Base-by-base conservation (phyloP, 1,139 yeast genomes). In the Debaryomyces sp. region DNA sequence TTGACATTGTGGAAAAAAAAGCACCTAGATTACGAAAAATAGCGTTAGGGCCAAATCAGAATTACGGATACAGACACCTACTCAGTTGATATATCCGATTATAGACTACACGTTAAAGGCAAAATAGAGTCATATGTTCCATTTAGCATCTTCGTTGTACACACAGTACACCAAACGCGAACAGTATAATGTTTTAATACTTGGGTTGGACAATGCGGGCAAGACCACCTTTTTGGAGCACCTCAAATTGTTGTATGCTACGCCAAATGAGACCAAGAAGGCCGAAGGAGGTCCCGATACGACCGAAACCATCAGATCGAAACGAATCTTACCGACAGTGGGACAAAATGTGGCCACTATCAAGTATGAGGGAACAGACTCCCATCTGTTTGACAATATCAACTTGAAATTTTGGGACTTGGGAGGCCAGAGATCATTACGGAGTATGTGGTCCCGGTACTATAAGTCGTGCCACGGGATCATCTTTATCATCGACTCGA, bases 201-300 rank as follows among this genome's bases (percentile, higher is more conserved):
- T 94, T 27, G 99, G 99, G 15, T 78, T 94, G 41, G 98, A 94
- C 67, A 91, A 92, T 72, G 97, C 98, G 0, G 99, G 99, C 3
- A 94, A 94, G 65, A 92, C 98, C 15, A 73, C 81, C 8, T 75
- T 76, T 53, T 60, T 76, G 35, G 81, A 76, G 56, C 80, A 76
- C 54, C 52, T 74, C 41, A 75, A 75, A 60, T 63, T 75, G 41
- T 61, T 75, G 33, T 76, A 74, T 51, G 67, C 73, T 1, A 55
- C 67, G 7, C 66, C 70, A 10, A 64, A 53, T 33, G 70, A 65
- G 24, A 49, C 59, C 36, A 51, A 56, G 52, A 50, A 48, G 54
- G 37, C 29, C 12, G 58, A 53, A 15, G 53, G 52, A 18, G 43
- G 55, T n/a, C 51, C 53, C 5, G 44, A 54, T 38, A 60, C 70